A percentile compares a stretch with the other conserved stretches of the same genome.
Evolutionary conservation across 1,284 basidiomycete genomes (phyloP).

Genomic region (Ceratobasidium sp.): DNA sequence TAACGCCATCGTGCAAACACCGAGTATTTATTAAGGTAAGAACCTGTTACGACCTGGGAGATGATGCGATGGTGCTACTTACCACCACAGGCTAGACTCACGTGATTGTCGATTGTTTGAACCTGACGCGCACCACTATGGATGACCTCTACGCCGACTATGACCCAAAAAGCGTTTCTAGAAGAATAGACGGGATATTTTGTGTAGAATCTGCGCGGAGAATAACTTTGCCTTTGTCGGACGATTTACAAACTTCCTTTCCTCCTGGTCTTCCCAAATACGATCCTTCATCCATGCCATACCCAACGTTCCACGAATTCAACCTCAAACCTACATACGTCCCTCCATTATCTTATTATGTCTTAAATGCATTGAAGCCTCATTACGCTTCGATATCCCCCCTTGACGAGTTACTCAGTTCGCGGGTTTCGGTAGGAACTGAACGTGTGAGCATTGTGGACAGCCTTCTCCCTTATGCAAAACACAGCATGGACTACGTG

Average conservation of each 20-base stretch:
- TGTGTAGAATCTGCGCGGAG: background rate
- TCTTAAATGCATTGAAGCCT: conserved; percentile 9
- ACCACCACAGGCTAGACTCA: no score
- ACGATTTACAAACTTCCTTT: conserved; percentile 1
- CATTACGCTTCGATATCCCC: conserved; percentile 20
- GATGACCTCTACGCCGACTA: conserved; percentile 39
- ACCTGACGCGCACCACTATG: background rate
- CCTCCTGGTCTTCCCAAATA: conserved; percentile 30
- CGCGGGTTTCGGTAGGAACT: background rate
- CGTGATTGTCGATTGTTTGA: conserved; percentile 2
- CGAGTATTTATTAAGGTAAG: no score
- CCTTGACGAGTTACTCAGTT: conserved; percentile 5
- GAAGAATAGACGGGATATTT: background rate
- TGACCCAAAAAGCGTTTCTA: conserved; percentile 10
- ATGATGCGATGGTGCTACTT: no score
- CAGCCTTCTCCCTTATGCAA: conserved; percentile 22
- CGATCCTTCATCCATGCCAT: conserved; percentile 24
- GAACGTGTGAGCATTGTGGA: conserved; percentile 33
- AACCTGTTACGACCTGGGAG: no score
- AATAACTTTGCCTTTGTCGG: conserved; percentile 6
- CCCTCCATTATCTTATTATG: conserved; percentile 25
- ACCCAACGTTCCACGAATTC: conserved; percentile 11
- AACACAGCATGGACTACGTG: conserved; percentile 8
- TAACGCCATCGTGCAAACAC: no score
- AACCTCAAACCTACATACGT: conserved; percentile 9